A percentile compares a stretch with the other conserved stretches of the same genome.
phyloP scores from a whole-genome alignment of 345 rosid species.

The Populus simonii region DNA sequence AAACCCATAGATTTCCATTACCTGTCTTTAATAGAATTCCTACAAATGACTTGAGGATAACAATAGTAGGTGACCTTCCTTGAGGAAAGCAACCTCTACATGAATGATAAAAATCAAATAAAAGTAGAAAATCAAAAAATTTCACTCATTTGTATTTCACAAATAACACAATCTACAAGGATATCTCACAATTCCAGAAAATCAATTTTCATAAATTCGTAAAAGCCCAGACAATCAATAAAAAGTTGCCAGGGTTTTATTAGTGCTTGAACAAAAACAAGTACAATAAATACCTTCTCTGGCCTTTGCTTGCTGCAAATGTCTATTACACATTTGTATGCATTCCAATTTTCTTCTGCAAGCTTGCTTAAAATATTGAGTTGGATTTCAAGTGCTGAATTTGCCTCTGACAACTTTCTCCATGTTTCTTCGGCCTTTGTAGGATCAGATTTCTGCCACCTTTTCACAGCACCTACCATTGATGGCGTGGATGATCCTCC shows the following conservation, averaged over 20 bases:
- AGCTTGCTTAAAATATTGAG: conserved; percentile 59
- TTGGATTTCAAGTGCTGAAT: conserved; percentile 67
- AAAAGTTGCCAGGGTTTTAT: neutral
- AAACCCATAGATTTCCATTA: neutral
- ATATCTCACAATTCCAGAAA: neutral
- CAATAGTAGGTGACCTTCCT: neutral
- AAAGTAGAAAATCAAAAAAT: neutral
- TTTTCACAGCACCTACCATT: conserved; percentile 96
- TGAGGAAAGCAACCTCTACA: neutral
- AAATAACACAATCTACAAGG: neutral
- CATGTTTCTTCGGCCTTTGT: conserved; percentile 70
- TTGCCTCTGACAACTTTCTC: conserved; percentile 74
- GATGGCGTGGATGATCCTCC: conserved; percentile 99
- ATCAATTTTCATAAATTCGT: neutral
- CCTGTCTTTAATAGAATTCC: neutral
- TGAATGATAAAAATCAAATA: neutral
- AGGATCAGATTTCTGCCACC: conserved; percentile 89
- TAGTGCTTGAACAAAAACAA: neutral
- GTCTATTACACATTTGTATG: conserved; percentile 54
- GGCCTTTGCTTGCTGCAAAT: conserved; percentile 62
- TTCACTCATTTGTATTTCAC: neutral
- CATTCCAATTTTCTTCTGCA: conserved; percentile 70
- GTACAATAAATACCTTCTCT: conserved; percentile 54
- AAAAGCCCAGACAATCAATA: neutral
- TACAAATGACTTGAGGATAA: neutral